phyloP scores from a whole-genome alignment of 768 basidiomycete species.

The Tylopilus plumbeoviolaceoides region DNA sequence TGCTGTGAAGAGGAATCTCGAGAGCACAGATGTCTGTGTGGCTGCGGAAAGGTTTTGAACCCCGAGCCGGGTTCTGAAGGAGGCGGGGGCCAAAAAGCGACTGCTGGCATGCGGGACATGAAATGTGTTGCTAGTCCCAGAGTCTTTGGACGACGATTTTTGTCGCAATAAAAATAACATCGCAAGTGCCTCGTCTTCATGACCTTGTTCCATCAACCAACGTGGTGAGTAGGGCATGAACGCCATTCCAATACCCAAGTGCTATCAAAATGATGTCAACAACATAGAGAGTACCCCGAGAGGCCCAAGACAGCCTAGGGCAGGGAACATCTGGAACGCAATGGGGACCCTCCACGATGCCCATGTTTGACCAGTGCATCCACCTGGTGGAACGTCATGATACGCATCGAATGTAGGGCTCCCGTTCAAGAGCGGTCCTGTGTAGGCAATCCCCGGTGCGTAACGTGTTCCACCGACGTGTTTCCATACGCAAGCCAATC shows the following conservation, averaged over 20 bases:
- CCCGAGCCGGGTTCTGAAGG: too few relatives aligned
- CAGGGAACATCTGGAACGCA: slow-evolving; percentile 36
- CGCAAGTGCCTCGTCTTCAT: slow-evolving; percentile 33
- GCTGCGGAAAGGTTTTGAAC: too few relatives aligned
- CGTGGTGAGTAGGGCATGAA: slow-evolving; percentile 42
- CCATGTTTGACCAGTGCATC: slow-evolving; percentile 30
- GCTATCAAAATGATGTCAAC: slow-evolving; percentile 13
- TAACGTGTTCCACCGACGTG: slow-evolving; percentile 32
- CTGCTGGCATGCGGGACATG: too few relatives aligned
- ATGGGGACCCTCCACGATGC: slow-evolving; percentile 36
- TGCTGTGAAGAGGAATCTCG: too few relatives aligned
- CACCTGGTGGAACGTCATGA: slow-evolving; percentile 28
- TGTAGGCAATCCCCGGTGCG: slow-evolving; percentile 27
- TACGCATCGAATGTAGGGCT: slow-evolving; percentile 28
- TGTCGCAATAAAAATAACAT: slow-evolving; percentile 35
- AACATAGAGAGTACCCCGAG: slow-evolving; percentile 3
- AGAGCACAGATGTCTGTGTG: too few relatives aligned
- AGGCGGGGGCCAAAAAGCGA: too few relatives aligned
- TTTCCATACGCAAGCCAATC: slow-evolving; percentile 29
- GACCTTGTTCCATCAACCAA: slow-evolving; percentile 38
- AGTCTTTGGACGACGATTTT: slow-evolving; percentile 30
- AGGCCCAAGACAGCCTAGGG: slow-evolving; percentile 23
- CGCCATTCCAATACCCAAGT: slow-evolving; percentile 29
- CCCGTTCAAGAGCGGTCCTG: slow-evolving; percentile 30
- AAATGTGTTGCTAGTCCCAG: too few relatives aligned